Base-by-base conservation (phyloP, 305 asterid genomes). In the Fraxinus sp. region DNA sequence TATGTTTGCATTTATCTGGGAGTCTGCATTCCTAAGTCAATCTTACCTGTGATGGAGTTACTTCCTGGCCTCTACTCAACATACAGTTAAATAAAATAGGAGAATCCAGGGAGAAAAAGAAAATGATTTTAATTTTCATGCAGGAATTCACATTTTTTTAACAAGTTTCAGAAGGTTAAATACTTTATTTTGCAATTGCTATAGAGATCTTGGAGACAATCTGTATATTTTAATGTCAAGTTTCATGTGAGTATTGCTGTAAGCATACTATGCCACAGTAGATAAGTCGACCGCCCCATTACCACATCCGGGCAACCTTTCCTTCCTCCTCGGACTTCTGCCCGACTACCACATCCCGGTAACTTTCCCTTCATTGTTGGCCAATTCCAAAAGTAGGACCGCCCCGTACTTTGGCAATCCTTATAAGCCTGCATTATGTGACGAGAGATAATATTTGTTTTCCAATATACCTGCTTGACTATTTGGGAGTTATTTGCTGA, bases 1-100 rank as follows among this genome's bases (percentile, higher is more conserved):
- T 95, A 10, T 84, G 87, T 5, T 85, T 80, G 73, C 91, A 89
- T 87, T 89, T 93, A 66, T 82, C 91, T 2, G 91, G 84, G 74
- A 87, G 89, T 81, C 70, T 75, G 80, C 80, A 71, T 80, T 41
- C 80, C 70, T 68, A 73, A 81, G 10, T 66, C 39, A 32, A 35
- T n/a, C 85, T 76, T 78, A 49, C 74, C 18, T 52, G 4, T 32
- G 82, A 70, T 37, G 37, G 33, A 66, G 20, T 11, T 66, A 24
- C 11, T 71, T 73, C 39, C 44, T 71, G 8, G 76, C 44, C 5
- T 71, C 44, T 32, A 71, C 20, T 30, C 20, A 13, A 70, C 22
- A 4, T 13, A 70, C 75, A 70, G 44, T 32, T 32, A 32, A 71
- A 71, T 71, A 30, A 71, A 26, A 36, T 13, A n/a, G 78, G 79